phyloP scores from a whole-genome alignment of 495 filamentous ascomycete genomes.

The Penicillium coffeae region DNA sequence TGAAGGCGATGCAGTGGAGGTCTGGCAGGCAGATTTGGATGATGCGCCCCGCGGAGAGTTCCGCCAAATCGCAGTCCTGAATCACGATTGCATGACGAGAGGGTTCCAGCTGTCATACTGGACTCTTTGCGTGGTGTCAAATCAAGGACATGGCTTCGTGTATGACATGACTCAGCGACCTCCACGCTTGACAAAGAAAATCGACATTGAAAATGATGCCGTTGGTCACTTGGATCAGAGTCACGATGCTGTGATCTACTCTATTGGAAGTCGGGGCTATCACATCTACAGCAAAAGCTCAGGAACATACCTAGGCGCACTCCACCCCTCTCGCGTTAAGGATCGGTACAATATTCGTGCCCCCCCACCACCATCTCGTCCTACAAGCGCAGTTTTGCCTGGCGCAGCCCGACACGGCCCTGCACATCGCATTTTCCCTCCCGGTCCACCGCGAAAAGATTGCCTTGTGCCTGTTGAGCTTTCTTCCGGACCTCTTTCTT shows the following conservation, averaged over 20 bases:
- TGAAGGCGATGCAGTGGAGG: slow-evolving; percentile 36
- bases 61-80: slow-evolving; percentile 31
- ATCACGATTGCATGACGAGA: slow-evolving; percentile 36
- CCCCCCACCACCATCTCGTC: slow-evolving; percentile 12
- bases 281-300: slow-evolving; percentile 30
- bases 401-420: slow-evolving; percentile 17
- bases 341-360: slow-evolving; percentile 32
- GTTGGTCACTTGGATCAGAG: slow-evolving; percentile 39
- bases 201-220: slow-evolving; percentile 29
- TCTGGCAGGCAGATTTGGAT: slow-evolving; percentile 34
- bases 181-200: slow-evolving; percentile 24
- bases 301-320: slow-evolving; percentile 24
- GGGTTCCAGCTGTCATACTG: slow-evolving; percentile 38
- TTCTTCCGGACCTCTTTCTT: slow-evolving; percentile 22
- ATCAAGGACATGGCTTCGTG: slow-evolving; percentile 34
- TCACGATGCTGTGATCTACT: slow-evolving; percentile 35
- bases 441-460: slow-evolving; percentile 17
- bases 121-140: slow-evolving; percentile 41
- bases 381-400: slow-evolving; percentile 15
- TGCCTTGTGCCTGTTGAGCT: slow-evolving; percentile 25
- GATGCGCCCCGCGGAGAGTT: slow-evolving; percentile 33
- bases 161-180: slow-evolving; percentile 40
- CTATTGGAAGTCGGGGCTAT: slow-evolving; percentile 35
- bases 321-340: slow-evolving; percentile 26
- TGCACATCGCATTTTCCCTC: slow-evolving; percentile 7